Percentiles rank a stretch among this genome's conserved stretches.
phyloP scores from a whole-genome alignment of 2,329 filamentous ascomycete species.

The Talaromyces piceae region DNA sequence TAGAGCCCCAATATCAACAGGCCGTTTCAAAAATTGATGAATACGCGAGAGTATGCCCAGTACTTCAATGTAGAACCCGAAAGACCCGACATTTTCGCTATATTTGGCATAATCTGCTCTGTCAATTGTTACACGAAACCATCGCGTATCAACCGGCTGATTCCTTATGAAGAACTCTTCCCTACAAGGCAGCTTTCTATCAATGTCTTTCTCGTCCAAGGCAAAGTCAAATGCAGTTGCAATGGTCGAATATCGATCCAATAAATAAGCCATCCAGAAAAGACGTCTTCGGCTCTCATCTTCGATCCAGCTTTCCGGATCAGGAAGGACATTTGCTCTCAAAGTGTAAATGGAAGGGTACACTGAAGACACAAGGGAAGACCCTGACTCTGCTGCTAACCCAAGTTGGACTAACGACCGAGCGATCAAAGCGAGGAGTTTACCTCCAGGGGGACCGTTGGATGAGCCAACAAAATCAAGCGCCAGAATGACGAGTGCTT shows the following conservation, averaged over 20 bases:
- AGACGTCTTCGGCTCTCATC: slow-evolving; percentile 77
- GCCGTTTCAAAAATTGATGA: slow-evolving; percentile 80
- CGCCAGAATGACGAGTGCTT: slow-evolving; percentile 79
- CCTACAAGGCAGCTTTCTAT: slow-evolving; percentile 76
- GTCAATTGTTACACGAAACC: slow-evolving; percentile 57
- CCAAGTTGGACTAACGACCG: slow-evolving; percentile 83
- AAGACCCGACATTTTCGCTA: slow-evolving; percentile 75
- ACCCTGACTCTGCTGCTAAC: slow-evolving; percentile 73
- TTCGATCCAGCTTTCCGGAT: slow-evolving; percentile 78
- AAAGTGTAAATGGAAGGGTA: slow-evolving; percentile 85
- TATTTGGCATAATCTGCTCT: slow-evolving; percentile 58
- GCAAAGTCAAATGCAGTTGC: slow-evolving; percentile 90
- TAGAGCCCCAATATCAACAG: slow-evolving; percentile 77
- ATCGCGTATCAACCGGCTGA: slow-evolving; percentile 72
- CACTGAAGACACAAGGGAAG: slow-evolving; percentile 66
- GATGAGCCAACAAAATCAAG: slow-evolving; percentile 78
- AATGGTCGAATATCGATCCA: slow-evolving; percentile 85
- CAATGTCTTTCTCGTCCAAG: slow-evolving; percentile 80
- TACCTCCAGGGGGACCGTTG: slow-evolving; percentile 88
- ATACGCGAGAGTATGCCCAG: slow-evolving; percentile 80
- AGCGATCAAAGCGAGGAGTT: slow-evolving; percentile 80
- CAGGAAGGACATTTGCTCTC: slow-evolving; percentile 74
- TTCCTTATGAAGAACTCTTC: slow-evolving; percentile 83
- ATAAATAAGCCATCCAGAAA: slow-evolving; percentile 90
- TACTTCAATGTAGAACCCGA: slow-evolving; percentile 86